These are phyloP conservation scores for Phlegmacium glaucopus DNA, from an alignment of 768 basidiomycete species.

Conservation along the genomic window DNA sequence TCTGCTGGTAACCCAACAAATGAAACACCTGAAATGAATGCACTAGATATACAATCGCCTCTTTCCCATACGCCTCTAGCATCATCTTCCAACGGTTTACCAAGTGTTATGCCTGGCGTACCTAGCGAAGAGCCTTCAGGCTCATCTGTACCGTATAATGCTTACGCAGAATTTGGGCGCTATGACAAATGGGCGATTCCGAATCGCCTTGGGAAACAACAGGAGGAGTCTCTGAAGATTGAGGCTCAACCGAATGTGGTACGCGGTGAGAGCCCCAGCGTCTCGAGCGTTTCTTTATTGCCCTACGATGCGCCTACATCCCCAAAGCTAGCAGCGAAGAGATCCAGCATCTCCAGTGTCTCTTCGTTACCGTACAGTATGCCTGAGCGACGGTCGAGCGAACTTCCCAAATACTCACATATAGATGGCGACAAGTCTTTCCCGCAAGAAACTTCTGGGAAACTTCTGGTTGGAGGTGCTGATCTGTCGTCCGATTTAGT, in stretches of 20 bases:
- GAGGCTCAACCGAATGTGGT: not conserved
- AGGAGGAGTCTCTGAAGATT: slow-evolving; percentile 1
- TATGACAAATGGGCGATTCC: slow-evolving; percentile 19
- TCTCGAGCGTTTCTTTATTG: slow-evolving; percentile 16
- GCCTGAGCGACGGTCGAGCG: no score
- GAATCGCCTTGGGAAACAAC: not conserved
- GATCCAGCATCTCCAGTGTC: not conserved
- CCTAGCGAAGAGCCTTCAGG: not conserved
- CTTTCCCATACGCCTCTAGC: no score
- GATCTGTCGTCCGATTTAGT: not conserved
- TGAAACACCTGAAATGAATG: not conserved
- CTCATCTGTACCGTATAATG: not conserved
- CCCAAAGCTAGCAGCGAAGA: not conserved
- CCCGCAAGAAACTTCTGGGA: not conserved
- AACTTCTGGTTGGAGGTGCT: not conserved
- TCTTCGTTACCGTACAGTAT: not conserved
- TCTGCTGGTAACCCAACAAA: slow-evolving; percentile 9
- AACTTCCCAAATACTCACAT: not conserved
- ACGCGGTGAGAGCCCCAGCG: slow-evolving; percentile 3
- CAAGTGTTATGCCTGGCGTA: not conserved
- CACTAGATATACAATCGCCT: not conserved
- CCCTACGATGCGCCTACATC: slow-evolving; percentile 12
- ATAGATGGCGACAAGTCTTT: not conserved
- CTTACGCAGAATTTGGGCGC: slow-evolving; percentile 15
- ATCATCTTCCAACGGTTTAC: not conserved